Base-by-base conservation (phyloP, 345 rosid species). In the Bretschneidera sinensis region DNA sequence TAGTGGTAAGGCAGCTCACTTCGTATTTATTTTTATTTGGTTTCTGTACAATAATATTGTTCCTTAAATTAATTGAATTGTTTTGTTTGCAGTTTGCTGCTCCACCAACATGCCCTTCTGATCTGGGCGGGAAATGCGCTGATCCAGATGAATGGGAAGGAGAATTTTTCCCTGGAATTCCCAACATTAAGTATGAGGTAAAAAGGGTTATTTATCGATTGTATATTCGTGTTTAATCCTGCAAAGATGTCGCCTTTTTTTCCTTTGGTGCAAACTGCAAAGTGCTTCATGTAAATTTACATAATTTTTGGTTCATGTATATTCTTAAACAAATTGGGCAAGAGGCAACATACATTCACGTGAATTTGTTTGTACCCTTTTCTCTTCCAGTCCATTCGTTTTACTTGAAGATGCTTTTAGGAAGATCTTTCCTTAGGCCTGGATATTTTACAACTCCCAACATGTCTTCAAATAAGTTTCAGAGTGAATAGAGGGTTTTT, bases 161-260 rank as follows among this genome's bases (percentile, higher is more conserved):
- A 51, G 99, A 94, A 24, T 90, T 88, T 75, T 90, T 94, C 76
- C 97, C 91, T 22, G 91, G 57, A 14, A 83, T 94, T 67, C 83
- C 92, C 34, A 75, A 80, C 19, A 79, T 94, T 72, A 83, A 84
- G 76, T 90, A 81, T 31, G 97, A 94, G 99, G 97, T 89, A 71
- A 61, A 55, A 21, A 58, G 33, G 11, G 24, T 43, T 25, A 24
- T 63, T 19, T 28, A 6, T 10, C 25, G 2, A 24, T 63, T 28
- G 33, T 28, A 3, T 28, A 28, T 2, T 28, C 33, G 8, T 28
- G 33, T 28, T 28, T 28, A 28, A 2, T 28, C 8, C 3, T 28
- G 33, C 10, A 39, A 39, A 4, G 45, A 39, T 39, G 15, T 39
- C 10, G 33, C 33, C 45, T 39, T 39, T 39, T 14, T 5, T 39